phyloP scores from a whole-genome alignment of 2,329 filamentous ascomycete species.

The Mycosphaerella arachidis region DNA sequence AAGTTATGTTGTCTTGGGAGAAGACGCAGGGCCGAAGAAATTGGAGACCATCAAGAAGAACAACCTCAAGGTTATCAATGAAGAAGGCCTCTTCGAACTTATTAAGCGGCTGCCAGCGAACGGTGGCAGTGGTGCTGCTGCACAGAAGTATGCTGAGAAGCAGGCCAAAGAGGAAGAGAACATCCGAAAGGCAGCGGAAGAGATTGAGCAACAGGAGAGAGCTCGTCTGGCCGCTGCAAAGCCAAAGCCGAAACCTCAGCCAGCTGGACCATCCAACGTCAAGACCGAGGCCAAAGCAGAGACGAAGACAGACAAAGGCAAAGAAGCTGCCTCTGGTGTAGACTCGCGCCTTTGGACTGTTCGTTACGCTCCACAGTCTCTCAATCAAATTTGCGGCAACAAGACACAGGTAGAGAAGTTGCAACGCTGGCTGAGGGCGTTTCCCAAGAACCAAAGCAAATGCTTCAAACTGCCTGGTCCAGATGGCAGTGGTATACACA shows the following conservation, averaged over 20 bases:
- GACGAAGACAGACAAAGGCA: slow-evolving; percentile 32
- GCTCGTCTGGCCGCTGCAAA: slow-evolving; percentile 42
- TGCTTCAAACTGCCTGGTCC: slow-evolving; percentile 77
- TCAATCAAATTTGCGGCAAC: slow-evolving; percentile 91
- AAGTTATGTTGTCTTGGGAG: slow-evolving; percentile 84
- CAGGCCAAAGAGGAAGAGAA: slow-evolving; percentile 79
- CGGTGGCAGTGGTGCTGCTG: slow-evolving; percentile 82
- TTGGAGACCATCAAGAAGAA: slow-evolving; percentile 76
- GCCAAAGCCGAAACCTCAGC: slow-evolving; percentile 26
- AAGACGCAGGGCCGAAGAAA: slow-evolving; percentile 90
- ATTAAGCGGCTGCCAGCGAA: slow-evolving; percentile 77
- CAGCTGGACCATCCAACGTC: slow-evolving; percentile 31
- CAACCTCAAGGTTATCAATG: slow-evolving; percentile 86
- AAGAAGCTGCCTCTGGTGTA: slow-evolving; percentile 37
- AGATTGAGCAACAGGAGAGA: slow-evolving; percentile 77
- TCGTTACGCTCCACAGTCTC: slow-evolving; percentile 84
- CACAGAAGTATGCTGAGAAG: slow-evolving; percentile 79
- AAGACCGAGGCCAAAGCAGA: slow-evolving; percentile 39
- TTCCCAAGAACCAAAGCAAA: slow-evolving; percentile 71
- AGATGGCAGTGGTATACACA: slow-evolving; percentile 76
- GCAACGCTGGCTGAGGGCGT: slow-evolving; percentile 78
- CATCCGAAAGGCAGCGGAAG: slow-evolving; percentile 70
- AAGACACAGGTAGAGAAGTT: slow-evolving; percentile 86
- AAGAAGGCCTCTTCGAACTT: slow-evolving; percentile 83
- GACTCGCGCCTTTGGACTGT: slow-evolving; percentile 79